phyloP scores from a whole-genome alignment of 257 asterid genomes.

The Plantago elongata region DNA sequence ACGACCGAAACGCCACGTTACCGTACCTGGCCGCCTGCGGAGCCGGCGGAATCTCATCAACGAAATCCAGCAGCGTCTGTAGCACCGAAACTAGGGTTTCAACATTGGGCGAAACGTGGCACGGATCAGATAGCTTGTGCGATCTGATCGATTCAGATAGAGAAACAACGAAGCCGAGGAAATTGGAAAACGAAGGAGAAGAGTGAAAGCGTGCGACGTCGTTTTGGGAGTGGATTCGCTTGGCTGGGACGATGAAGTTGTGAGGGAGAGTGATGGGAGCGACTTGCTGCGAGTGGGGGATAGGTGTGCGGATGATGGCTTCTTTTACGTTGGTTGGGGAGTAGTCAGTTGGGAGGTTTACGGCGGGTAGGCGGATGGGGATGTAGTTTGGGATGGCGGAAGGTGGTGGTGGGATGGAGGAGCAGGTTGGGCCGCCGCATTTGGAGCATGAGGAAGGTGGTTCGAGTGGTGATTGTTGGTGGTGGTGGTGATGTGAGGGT shows the following conservation, averaged over 20 bases:
- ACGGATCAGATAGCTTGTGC: conserved; percentile 62
- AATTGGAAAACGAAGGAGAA: conserved; percentile 48
- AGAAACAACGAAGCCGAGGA: conserved; percentile 75
- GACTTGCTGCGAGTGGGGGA: conserved; percentile 61
- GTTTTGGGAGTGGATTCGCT: conserved; percentile 48
- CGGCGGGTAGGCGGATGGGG: conserved; percentile 89
- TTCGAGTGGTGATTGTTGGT: conserved; percentile 17
- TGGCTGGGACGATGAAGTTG: conserved; percentile 50
- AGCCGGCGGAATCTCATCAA: conserved; percentile 72
- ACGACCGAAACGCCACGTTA: conserved; percentile 60
- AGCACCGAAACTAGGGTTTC: conserved; percentile 35
- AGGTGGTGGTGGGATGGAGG: conserved; percentile 59
- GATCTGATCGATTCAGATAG: conserved; percentile 68
- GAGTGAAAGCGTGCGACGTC: conserved; percentile 61
- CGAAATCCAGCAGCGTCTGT: conserved; percentile 41
- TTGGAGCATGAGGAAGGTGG: conserved; percentile 40
- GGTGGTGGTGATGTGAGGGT: conserved; percentile 6
- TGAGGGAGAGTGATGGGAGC: conserved; percentile 49
- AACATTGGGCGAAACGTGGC: conserved; percentile 49
- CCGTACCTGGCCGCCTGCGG: conserved; percentile 69
- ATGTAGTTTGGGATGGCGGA: conserved; percentile 64
- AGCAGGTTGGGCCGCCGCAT: conserved; percentile 70
- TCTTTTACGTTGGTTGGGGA: conserved; percentile 64
- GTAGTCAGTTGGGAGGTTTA: conserved; percentile 45
- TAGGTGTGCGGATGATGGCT: conserved; percentile 82